These are phyloP conservation scores for Candida rishiriensis DNA, from an alignment of 805 yeast genomes.

Conservation along the genomic window DNA sequence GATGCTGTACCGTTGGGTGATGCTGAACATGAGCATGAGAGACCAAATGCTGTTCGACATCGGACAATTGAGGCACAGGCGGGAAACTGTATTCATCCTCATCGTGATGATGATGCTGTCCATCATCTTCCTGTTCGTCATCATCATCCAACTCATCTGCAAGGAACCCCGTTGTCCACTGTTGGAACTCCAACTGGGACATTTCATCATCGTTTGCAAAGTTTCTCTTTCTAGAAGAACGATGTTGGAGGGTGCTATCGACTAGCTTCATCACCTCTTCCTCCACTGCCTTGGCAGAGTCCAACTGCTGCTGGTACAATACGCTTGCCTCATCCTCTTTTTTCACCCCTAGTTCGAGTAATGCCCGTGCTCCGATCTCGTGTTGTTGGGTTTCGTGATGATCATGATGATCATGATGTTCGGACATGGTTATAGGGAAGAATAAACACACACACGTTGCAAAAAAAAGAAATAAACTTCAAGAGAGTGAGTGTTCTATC, in stretches of 20 bases:
- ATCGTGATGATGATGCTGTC: slow-evolving; percentile 1
- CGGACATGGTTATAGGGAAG: neutral
- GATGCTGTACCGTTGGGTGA: neutral
- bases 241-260: slow-evolving; percentile 47
- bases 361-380: slow-evolving; percentile 27
- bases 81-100: neutral
- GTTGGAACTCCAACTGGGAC: slow-evolving; percentile 45
- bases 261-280: slow-evolving; percentile 76
- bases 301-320: neutral
- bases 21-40: neutral
- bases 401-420: neutral
- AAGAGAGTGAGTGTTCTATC: too few relatives aligned
- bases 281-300: slow-evolving; percentile 51
- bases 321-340: slow-evolving; percentile 10
- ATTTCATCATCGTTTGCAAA: slow-evolving; percentile 38
- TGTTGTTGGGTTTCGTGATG: slow-evolving; percentile 11
- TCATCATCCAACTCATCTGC: slow-evolving; percentile 36
- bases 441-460: neutral
- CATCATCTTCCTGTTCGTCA: slow-evolving; percentile 11
- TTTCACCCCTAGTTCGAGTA: slow-evolving; percentile 22
- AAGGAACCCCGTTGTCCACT: slow-evolving; percentile 49
- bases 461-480: too few relatives aligned
- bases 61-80: neutral
- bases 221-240: slow-evolving; percentile 23
- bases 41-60: neutral